phyloP scores from a whole-genome alignment of 495 filamentous ascomycete genomes.

The Cercophora sp. region DNA sequence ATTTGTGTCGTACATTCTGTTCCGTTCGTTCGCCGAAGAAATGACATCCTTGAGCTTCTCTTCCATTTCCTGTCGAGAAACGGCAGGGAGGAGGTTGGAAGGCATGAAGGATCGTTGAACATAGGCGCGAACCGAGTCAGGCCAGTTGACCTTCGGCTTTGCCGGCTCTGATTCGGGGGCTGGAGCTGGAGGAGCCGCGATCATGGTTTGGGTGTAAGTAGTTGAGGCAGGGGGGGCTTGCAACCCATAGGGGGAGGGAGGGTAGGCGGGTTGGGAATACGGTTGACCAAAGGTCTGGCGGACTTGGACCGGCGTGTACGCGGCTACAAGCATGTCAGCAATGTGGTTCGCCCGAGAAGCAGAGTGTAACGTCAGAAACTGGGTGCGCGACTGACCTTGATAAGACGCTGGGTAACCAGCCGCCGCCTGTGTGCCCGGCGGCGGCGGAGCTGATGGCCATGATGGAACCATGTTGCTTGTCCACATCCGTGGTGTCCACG shows the following conservation, averaged over 20 bases:
- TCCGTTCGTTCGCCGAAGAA: slow-evolving; percentile 65
- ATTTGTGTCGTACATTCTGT: slow-evolving; percentile 65
- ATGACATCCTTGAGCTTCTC: slow-evolving; percentile 82
- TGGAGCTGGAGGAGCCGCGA: slow-evolving; percentile 7
- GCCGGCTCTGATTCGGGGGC: slow-evolving; percentile 27
- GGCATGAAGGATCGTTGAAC: slow-evolving; percentile 79
- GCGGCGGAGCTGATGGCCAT: slow-evolving; percentile 24
- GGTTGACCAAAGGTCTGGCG: slow-evolving; percentile 42
- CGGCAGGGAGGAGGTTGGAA: slow-evolving; percentile 61
- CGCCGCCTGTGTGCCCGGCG: slow-evolving; percentile 33
- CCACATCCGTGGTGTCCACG: slow-evolving; percentile 3
- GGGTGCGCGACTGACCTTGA: slow-evolving; percentile 20
- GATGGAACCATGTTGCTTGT: slow-evolving; percentile 28
- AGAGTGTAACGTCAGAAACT: no score
- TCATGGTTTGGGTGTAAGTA: slow-evolving; percentile 23
- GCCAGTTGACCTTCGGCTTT: slow-evolving; percentile 67
- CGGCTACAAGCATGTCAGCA: slow-evolving; percentile 28
- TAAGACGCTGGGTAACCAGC: slow-evolving; percentile 31
- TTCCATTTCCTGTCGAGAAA: slow-evolving; percentile 69
- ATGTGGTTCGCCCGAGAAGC: no score
- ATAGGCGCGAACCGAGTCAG: slow-evolving; percentile 70
- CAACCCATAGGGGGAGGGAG: no score
- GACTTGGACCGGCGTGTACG: slow-evolving; percentile 50
- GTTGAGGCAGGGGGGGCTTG: slow-evolving; percentile 19
- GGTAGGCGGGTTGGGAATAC: slow-evolving; percentile 27